phyloP scores from a whole-genome alignment of 768 basidiomycete species.

The Tulasnella sp. region DNA sequence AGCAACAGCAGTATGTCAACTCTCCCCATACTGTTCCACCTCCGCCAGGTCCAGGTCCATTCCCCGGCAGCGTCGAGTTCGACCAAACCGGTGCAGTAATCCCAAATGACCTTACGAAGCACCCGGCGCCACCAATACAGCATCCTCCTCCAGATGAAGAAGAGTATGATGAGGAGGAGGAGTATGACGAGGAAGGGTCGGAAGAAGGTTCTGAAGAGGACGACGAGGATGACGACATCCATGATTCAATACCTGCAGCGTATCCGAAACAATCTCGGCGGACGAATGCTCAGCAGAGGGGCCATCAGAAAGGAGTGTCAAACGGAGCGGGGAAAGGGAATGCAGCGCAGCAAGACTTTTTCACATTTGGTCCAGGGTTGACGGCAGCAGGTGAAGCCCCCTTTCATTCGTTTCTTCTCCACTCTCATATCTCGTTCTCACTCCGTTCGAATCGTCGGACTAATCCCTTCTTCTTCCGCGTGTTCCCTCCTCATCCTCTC shows the following conservation, averaged over 20 bases:
- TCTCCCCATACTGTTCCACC: constrained; percentile 86
- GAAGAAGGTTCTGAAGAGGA: constrained; percentile 65
- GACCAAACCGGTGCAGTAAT: constrained; percentile 78
- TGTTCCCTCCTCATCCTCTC: constrained; percentile 18
- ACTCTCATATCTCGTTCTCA: not conserved
- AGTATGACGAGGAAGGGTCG: constrained; percentile 57
- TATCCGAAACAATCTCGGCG: constrained; percentile 19
- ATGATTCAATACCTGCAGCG: constrained; percentile 29
- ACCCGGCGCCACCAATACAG: constrained; percentile 26
- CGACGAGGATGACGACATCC: constrained; percentile 62
- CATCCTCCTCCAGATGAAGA: constrained; percentile 42
- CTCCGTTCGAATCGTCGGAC: constrained; percentile 12
- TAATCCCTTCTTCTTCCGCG: constrained; percentile 22
- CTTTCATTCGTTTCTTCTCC: constrained; percentile 28
- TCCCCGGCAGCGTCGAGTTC: constrained; percentile 95
- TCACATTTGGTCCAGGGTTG: constrained; percentile 25
- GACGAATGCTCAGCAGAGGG: constrained; percentile 36
- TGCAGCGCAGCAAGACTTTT: constrained; percentile 28
- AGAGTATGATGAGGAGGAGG: constrained; percentile 34
- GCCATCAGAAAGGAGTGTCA: constrained; percentile 35
- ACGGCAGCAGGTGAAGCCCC: constrained; percentile 29
- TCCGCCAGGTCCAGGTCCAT: constrained; percentile 94
- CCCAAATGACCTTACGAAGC: constrained; percentile 23
- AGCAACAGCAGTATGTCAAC: constrained; percentile 91
- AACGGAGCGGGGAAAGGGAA: constrained; percentile 28